Percentiles rank a stretch among this genome's conserved stretches.
phyloP scores from a whole-genome alignment of 1,284 basidiomycete species.

The Apiotrichum brassicae region DNA sequence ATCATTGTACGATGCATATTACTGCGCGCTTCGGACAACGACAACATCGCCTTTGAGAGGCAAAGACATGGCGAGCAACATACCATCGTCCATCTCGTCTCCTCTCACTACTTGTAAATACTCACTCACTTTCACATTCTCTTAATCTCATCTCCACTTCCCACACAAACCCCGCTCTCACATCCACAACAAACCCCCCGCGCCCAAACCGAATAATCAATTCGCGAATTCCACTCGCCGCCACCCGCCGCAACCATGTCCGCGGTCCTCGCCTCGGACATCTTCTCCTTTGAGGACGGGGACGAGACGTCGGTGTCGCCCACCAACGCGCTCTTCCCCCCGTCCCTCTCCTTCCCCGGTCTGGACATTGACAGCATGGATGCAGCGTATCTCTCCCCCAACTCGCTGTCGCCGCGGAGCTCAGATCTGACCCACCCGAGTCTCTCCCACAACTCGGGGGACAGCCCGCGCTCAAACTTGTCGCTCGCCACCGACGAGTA shows the following conservation, averaged over 20 bases:
- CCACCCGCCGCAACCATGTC: constrained; percentile 9
- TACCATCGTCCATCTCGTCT: no score
- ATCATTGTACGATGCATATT: no score
- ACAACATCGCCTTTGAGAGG: no score
- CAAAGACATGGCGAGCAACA: no score
- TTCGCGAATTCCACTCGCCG: background rate
- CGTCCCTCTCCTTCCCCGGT: constrained; percentile 20
- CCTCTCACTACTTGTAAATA: no score
- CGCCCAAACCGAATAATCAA: no score
- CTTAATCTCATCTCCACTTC: no score
- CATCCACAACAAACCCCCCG: no score
- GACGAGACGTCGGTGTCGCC: constrained; percentile 20
- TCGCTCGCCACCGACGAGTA: constrained; percentile 35
- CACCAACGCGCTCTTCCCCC: constrained; percentile 24
- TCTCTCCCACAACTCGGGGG: constrained; percentile 25
- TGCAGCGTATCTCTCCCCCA: constrained; percentile 11
- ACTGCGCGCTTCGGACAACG: no score
- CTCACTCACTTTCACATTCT: no score
- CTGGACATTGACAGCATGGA: constrained; percentile 8
- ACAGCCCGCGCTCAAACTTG: constrained; percentile 31
- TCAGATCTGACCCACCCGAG: constrained; percentile 18
- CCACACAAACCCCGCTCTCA: no score
- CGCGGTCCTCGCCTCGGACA: constrained; percentile 13
- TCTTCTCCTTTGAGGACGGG: constrained; percentile 21
- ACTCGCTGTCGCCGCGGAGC: constrained; percentile 9